Evolutionary conservation across 2,329 filamentous ascomycete genomes (phyloP).

Genomic region (Ceratocystis destructans): DNA sequence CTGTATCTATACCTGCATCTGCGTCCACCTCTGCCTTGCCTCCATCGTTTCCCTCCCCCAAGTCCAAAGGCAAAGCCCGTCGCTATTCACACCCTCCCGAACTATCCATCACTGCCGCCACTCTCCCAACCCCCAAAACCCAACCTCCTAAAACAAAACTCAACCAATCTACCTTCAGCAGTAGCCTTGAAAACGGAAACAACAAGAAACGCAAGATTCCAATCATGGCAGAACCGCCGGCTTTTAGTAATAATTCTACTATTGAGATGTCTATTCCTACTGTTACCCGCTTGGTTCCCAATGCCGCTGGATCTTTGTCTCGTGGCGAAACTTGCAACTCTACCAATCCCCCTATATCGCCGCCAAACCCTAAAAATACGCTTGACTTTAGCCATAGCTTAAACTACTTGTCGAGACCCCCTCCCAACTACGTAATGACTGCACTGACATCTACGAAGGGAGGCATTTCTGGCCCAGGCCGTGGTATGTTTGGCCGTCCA

Average conservation of each 20-base stretch:
- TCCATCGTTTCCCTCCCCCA: neutral
- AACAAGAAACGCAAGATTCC: constrained; percentile 99
- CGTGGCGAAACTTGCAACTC: neutral
- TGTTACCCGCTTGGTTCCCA: neutral
- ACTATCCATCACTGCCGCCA: neutral
- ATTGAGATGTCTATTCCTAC: neutral
- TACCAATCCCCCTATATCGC: neutral
- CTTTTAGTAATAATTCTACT: neutral
- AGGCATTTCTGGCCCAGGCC: constrained; percentile 66
- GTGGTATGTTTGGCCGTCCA: constrained; percentile 65
- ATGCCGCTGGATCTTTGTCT: neutral
- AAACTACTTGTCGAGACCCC: neutral
- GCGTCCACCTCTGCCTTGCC: neutral
- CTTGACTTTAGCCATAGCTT: neutral
- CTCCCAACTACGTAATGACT: neutral
- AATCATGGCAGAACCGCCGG: constrained; percentile 55
- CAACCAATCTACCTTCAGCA: constrained; percentile 51
- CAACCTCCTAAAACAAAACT: constrained; percentile 2
- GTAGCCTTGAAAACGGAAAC: constrained; percentile 96
- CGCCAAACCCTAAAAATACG: neutral
- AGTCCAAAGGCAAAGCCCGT: neutral
- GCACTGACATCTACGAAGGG: constrained; percentile 30
- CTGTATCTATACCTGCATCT: neutral
- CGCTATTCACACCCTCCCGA: constrained; percentile 11
- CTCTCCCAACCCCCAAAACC: neutral